Conservation (phyloP, 345 rosid species). For the Carallia pectinifolia region DNA sequence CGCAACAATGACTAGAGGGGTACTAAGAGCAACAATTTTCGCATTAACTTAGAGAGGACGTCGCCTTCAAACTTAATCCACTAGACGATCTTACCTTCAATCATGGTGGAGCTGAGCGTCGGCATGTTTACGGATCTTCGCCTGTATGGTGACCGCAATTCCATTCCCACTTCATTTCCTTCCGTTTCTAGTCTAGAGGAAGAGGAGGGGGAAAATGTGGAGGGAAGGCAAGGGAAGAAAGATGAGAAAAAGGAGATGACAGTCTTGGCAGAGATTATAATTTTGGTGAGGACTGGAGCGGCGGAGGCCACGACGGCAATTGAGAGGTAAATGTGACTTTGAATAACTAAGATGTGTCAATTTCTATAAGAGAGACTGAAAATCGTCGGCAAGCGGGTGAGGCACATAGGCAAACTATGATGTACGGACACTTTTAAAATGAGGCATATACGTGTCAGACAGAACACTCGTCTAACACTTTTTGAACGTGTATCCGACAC, state of each 20-base stretch:
- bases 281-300: slow-evolving; percentile 18
- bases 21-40: slow-evolving; percentile 12
- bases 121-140: slow-evolving; percentile 99
- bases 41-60: slow-evolving; percentile 48
- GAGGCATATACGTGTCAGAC: too few species aligned
- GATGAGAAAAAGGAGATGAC: slow-evolving; percentile 34
- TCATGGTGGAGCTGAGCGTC: slow-evolving; percentile 97
- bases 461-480: too few species aligned
- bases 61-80: slow-evolving; percentile 97
- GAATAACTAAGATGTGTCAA: too few species aligned
- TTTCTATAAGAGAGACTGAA: not conserved
- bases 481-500: too few species aligned
- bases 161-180: not conserved
- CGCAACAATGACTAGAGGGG: slow-evolving; percentile 36
- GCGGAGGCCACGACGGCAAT: slow-evolving; percentile 23
- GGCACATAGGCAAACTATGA: slow-evolving; percentile 42
- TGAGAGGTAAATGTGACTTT: slow-evolving; percentile 24
- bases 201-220: slow-evolving; percentile 25
- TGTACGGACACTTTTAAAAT: too few species aligned
- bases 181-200: slow-evolving; percentile 12
- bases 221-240: slow-evolving; percentile 17
- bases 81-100: slow-evolving; percentile 97
- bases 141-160: slow-evolving; percentile 42
- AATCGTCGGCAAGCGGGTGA: slow-evolving; percentile 10
- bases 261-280: slow-evolving; percentile 29